Evolutionary conservation across 176 grass and related monocot genomes (phyloP), one percentile per base, ranked within the genome.

Genomic region (Hordeum marinum): DNA sequence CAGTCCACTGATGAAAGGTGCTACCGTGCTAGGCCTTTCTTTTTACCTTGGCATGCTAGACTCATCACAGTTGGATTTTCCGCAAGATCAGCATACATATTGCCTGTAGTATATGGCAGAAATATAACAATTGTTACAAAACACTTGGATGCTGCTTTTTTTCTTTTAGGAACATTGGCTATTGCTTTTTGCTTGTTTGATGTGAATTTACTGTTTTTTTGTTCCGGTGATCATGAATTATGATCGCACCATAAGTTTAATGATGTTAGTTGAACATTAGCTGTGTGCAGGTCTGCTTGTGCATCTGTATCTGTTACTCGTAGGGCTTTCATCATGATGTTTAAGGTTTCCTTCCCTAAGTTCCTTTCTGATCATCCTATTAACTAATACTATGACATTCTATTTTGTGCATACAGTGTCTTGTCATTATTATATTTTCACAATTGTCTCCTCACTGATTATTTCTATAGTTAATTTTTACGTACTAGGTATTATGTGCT

Each of bases 1-100:
- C 34, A 58, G 42, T 64, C 23, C 20, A 55, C 41, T 64, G 39
- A 78, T 9, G 14, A 43, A 82, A 86, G 64, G 35, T 79, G 32
- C 72, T 57, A 71, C 24, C 0, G 24, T 57, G 74, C 7, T 83
- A 21, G 21, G 27, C 65, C 43, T 86, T 82, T 77, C 25, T 23
- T 82, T 77, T 70, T 36, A 54, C 42, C 54, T 77, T 48, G 50
- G 26, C 23, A 63, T 4, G 13, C 62, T 82, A 20, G 73, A 65
- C 79, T 72, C 65, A 63, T 24, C 8, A 74, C 43, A 55, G 25
- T 1, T 41, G 13, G 15, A 36, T 85, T 65, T 71, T 64, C 26
- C 14, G 50, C 43, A 62, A 86, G 46, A 55, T 90, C 18, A 55
- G 86, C 9, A 82, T 90, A 42, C 17, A 65, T 79, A 27, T 75